Base-by-base conservation (phyloP, 1,139 yeast genomes). In the Hyphopichia buzzinii region DNA sequence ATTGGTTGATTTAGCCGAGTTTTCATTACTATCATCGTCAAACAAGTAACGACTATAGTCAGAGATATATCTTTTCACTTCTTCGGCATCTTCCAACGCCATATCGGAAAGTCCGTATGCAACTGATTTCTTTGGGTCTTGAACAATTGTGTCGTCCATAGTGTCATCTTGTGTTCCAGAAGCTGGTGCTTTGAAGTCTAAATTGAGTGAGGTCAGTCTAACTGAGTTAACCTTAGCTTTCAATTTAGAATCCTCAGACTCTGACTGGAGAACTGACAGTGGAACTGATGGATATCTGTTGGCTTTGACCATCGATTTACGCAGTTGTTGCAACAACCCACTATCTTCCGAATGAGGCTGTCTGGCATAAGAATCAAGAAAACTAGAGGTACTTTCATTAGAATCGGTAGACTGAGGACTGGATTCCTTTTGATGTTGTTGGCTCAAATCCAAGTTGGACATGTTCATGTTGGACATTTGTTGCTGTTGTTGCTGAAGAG, bases 281-380 rank as follows among this genome's bases (percentile, higher is more conserved):
- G 75, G 74, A 7, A 62, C 64, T 14, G 73, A 66, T 6, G 72
- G 59, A 35, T 53, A 64, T 35, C 74, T 52, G 38, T 53, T 66
- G 5, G 71, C 60, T 44, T 59, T 64, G 26, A 64, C 44, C 5
- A 68, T 61, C 12, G 66, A 56, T 31, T 48, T 55, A 42, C 74
- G 54, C 10, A 71, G 57, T 31, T 57, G 58, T 23, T 53, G 47
- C 29, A 65, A 41, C 33, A 66, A 49, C 31, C 47, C 55, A 38
- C 52, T 55, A 17, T 49, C 50, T 11, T 41, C 42, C 26, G 40
- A 47, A 17, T 24, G 22, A 7, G 21, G 28, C 15, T 26, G 14
- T 15, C 15, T 34, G 11, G 27, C 14, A 25, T 12, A 30, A 8
- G 30, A 34, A 6, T 10, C 10, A 6, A 19, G 10, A 10, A 19